Base-by-base conservation (phyloP, 371 early-diverging fungal genomes). In the Astathelohania contejeani region DNA sequence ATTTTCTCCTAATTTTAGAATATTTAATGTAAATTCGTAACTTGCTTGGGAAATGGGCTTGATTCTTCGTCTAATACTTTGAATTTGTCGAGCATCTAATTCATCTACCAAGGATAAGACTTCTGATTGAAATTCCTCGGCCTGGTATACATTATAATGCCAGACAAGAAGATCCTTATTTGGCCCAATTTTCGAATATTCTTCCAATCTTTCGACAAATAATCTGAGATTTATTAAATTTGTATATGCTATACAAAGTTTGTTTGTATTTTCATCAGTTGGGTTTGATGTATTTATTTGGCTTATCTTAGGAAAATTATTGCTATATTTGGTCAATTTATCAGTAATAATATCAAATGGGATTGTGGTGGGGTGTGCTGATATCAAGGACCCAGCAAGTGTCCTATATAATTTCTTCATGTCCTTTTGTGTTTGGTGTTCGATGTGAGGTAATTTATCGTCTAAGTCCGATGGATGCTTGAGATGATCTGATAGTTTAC, bases 61-160 rank as follows among this genome's bases (percentile, higher is more conserved):
- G 6, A 63, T 46, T 2, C 40, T 49, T 25, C 55, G 43, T 4
- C 45, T 37, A 9, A 67, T 9, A 9, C 14, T 35, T 35, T 9
- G 14, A 35, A 35, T 9, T 35, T 35, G 9, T 9, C 14, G 9
- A n/a, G 53, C 25, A 19, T n/a, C 23, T 19, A 67, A 14, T 1
- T 56, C 63, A n/a, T 51, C 0, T n/a, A 54, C 59, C 24, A 49
- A 62, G 26, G 38, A 51, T 23, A 59, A 51, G 27, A 67, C 18
- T n/a, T 62, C 62, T 40, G 49, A 67, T 37, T 51, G 49, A 52
- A 67, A 67, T 29, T 67, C 60, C 38, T 67, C 67, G 2, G 39
- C 14, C 3, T 51, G 59, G 49, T 44, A 67, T 14, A 67, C 45
- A 19, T 53, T 46, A n/a, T 29, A 20, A 37, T 62, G 62, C 28